Evolutionary conservation across 352 stramenopile species (phyloP).

Genomic region (Globisporangium lucens): DNA sequence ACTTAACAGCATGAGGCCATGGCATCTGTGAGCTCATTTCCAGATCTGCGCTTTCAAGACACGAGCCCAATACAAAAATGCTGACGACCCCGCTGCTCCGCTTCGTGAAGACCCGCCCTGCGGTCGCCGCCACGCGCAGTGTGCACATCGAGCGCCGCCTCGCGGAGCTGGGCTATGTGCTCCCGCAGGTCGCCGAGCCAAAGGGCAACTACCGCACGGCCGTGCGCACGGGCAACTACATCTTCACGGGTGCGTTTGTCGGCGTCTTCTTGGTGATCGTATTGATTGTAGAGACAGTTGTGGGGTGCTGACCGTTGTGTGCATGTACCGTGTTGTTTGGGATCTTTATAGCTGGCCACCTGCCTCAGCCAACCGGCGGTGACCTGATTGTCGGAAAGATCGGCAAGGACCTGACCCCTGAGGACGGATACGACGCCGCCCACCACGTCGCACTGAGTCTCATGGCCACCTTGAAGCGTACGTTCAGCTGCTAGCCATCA

Average conservation of each 20-base stretch:
- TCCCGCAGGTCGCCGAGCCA: slow-evolving; percentile 59
- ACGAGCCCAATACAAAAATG: slow-evolving; percentile 10
- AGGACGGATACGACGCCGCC: slow-evolving; percentile 86
- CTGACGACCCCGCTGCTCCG: slow-evolving; percentile 30
- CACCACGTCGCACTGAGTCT: slow-evolving; percentile 80
- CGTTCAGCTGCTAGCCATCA: slow-evolving; percentile 3
- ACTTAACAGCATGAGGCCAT: too few species aligned
- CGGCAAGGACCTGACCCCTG: slow-evolving; percentile 68
- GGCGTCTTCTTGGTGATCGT: neutral
- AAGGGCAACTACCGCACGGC: slow-evolving; percentile 91
- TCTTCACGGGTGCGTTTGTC: slow-evolving; percentile 56
- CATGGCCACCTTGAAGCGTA: slow-evolving; percentile 82
- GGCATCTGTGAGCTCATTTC: slow-evolving; percentile 5
- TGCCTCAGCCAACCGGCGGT: slow-evolving; percentile 42
- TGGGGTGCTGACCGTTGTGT: neutral
- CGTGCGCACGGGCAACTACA: slow-evolving; percentile 81
- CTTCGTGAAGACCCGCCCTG: slow-evolving; percentile 19
- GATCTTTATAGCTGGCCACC: slow-evolving; percentile 54
- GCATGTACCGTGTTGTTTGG: neutral
- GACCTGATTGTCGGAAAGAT: slow-evolving; percentile 80
- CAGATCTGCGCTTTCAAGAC: slow-evolving; percentile 3
- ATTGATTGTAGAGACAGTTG: neutral
- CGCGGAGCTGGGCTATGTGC: slow-evolving; percentile 63
- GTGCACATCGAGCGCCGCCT: slow-evolving; percentile 85
- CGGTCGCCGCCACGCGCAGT: slow-evolving; percentile 30